phyloP scores from a whole-genome alignment of 1,284 basidiomycete genomes.

The Mycena citricolor region DNA sequence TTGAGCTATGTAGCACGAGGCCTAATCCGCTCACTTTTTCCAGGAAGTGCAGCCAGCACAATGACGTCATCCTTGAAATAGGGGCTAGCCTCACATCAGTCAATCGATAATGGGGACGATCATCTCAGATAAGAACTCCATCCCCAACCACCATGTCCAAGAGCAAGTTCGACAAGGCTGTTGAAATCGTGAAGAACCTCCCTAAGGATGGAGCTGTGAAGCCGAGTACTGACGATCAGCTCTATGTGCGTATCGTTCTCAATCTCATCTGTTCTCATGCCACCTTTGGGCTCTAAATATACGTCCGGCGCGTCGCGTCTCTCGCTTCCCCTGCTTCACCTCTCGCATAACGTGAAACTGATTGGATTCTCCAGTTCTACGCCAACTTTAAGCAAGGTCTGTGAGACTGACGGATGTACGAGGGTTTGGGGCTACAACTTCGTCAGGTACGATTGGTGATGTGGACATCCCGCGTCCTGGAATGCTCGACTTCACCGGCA shows the following conservation, averaged over 20 bases:
- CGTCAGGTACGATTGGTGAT: constrained; percentile 73
- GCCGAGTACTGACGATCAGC: constrained; percentile 74
- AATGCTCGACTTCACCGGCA: constrained; percentile 76
- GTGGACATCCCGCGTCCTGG: constrained; percentile 66
- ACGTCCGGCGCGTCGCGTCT: too few species aligned
- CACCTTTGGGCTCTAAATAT: constrained; percentile 2
- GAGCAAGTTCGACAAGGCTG: constrained; percentile 80
- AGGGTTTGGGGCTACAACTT: neutral
- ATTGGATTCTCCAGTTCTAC: constrained; percentile 71
- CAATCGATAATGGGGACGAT: too few species aligned
- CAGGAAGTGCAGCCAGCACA: too few species aligned
- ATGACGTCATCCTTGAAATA: too few species aligned
- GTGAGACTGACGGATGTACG: constrained; percentile 1
- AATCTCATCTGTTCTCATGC: constrained; percentile 12
- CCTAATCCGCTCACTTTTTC: too few species aligned
- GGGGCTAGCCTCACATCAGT: too few species aligned
- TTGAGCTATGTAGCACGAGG: too few species aligned
- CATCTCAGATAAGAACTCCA: too few species aligned
- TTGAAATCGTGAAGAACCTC: constrained; percentile 64
- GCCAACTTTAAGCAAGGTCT: constrained; percentile 87
- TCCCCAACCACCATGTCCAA: constrained; percentile 49
- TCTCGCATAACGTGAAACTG: too few species aligned
- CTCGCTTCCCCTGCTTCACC: too few species aligned
- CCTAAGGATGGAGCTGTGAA: constrained; percentile 83
- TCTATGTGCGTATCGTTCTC: constrained; percentile 54